Evolutionary conservation across 805 yeast species (phyloP).

Genomic region (Hyphopichia homilentoma): DNA sequence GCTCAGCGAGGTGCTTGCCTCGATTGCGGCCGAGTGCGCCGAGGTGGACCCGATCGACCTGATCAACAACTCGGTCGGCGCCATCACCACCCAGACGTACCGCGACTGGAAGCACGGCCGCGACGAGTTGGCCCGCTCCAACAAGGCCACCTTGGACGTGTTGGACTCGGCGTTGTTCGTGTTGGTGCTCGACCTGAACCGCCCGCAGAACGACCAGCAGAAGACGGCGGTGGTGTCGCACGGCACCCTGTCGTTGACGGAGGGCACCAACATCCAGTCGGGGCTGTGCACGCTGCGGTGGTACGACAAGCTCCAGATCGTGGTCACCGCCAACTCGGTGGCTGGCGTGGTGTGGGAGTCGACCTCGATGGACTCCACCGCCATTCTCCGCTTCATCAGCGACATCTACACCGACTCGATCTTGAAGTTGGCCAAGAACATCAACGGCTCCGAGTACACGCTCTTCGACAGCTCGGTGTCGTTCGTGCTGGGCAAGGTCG

Average conservation of each 20-base stretch:
- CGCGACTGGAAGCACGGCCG: slow-evolving; percentile 48
- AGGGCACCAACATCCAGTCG: slow-evolving; percentile 44
- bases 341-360: slow-evolving; percentile 62
- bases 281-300: slow-evolving; percentile 59
- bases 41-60: slow-evolving; percentile 32
- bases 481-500: slow-evolving; percentile 36
- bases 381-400: slow-evolving; percentile 52
- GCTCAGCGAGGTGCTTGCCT: slow-evolving; percentile 40
- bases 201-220: slow-evolving; percentile 46
- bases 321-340: slow-evolving; percentile 52
- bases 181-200: slow-evolving; percentile 45
- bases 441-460: slow-evolving; percentile 55
- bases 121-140: slow-evolving; percentile 35
- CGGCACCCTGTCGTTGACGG: slow-evolving; percentile 44
- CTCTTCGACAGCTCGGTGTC: slow-evolving; percentile 39
- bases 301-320: slow-evolving; percentile 55
- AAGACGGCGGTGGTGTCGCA: slow-evolving; percentile 48
- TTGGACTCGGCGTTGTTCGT: slow-evolving; percentile 53
- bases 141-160: slow-evolving; percentile 27
- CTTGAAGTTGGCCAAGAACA: slow-evolving; percentile 52
- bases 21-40: slow-evolving; percentile 37
- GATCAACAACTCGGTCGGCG: slow-evolving; percentile 47
- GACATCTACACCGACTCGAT: slow-evolving; percentile 59
- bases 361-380: slow-evolving; percentile 55
- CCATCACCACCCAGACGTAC: slow-evolving; percentile 52